Conservation (phyloP, 2,329 filamentous ascomycete species). For the Cordyceps farinosa region DNA sequence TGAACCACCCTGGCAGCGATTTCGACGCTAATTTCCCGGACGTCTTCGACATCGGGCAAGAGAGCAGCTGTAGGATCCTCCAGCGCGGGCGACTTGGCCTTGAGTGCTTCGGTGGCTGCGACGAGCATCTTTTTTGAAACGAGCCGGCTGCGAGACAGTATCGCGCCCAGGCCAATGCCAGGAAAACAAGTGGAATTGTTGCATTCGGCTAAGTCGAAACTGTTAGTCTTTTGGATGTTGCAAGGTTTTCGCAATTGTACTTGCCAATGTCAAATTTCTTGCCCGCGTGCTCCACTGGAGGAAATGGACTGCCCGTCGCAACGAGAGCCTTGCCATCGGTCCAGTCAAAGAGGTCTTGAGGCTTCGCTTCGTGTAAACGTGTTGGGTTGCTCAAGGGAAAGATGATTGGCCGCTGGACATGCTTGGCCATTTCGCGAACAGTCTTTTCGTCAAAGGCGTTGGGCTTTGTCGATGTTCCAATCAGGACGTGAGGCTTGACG, state of each 20-base stretch:
- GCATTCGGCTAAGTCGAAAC: constrained; percentile 57
- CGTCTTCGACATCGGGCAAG: constrained; percentile 71
- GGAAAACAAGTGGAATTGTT: constrained; percentile 87
- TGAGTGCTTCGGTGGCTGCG: constrained; percentile 70
- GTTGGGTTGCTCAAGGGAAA: constrained; percentile 86
- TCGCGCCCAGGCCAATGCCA: constrained; percentile 75
- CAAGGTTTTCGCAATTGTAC: background rate
- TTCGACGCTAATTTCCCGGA: constrained; percentile 70
- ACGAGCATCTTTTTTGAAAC: constrained; percentile 79
- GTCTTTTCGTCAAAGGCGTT: background rate
- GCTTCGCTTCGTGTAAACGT: constrained; percentile 75
- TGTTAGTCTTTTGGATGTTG: background rate
- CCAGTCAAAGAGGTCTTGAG: constrained; percentile 73
- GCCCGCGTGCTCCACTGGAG: constrained; percentile 56
- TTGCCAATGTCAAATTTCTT: constrained; percentile 45
- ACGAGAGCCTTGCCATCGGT: constrained; percentile 73
- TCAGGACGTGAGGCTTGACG: constrained; percentile 74
- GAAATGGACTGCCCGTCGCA: constrained; percentile 80
- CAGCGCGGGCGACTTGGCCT: constrained; percentile 67
- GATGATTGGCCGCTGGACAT: constrained; percentile 69
- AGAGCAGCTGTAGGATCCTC: constrained; percentile 60
- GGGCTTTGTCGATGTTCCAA: constrained; percentile 81
- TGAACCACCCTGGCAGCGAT: constrained; percentile 74
- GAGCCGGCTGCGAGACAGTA: constrained; percentile 64
- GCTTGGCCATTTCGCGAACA: constrained; percentile 52